Conservation (phyloP, 169 alveolate species). For the Cyclospora cayetanensis region DNA sequence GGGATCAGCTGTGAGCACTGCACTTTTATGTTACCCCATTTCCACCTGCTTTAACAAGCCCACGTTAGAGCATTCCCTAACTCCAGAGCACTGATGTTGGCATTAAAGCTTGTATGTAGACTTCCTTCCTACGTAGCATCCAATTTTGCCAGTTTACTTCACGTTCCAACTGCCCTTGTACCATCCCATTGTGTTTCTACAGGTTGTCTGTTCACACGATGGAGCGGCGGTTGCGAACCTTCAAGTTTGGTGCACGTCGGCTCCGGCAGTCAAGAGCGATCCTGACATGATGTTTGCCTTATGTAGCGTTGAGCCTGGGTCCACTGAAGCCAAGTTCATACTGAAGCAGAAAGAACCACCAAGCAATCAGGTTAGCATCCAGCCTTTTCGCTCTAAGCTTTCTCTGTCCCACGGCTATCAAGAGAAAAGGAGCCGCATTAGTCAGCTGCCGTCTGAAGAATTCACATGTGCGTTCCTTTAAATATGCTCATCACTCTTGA, state of each 20-base stretch:
- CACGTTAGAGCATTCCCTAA: no score
- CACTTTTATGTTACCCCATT: no score
- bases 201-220: not conserved
- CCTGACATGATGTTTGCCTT: constrained; percentile 91
- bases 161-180: no score
- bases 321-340: constrained; percentile 80
- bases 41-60: no score
- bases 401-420: not conserved
- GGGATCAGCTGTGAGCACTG: constrained; percentile 57
- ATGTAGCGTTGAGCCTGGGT: constrained; percentile 90
- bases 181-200: no score
- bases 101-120: no score
- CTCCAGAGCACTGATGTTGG: no score
- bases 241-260: constrained; percentile 89
- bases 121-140: no score
- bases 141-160: no score
- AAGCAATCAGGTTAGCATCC: constrained; percentile 40
- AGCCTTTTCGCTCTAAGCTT: not conserved
- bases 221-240: constrained; percentile 78
- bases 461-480: no score
- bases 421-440: not conserved
- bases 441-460: no score
- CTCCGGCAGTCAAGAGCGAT: constrained; percentile 88
- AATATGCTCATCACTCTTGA: not conserved
- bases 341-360: constrained; percentile 89